Evolutionary conservation across 164 flowering plant species (phyloP), one percentile per base, ranked within the genome.

Genomic region (Sedum album): DNA sequence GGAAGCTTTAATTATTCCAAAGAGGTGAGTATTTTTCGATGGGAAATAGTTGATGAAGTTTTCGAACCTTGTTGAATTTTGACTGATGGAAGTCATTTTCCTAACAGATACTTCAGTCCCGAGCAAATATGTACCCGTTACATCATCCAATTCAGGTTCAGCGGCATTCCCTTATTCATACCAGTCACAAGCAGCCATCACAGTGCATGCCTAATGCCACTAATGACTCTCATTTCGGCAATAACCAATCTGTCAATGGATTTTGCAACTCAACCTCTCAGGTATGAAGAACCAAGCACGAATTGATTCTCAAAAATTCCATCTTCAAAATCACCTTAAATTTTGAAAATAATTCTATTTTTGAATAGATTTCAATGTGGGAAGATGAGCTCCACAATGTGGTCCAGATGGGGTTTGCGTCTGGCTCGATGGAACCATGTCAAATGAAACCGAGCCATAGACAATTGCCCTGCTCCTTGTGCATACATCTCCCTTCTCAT

Each of bases 331-430:
- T 60, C 39, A 31, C 13, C 65, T 62, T 13, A 18, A 30, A 61
- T 5, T 13, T 68, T 33, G 35, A 31, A 36, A 35, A n/a, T 42
- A 41, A 41, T 17, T 31, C 13, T 25, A 13, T 30, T 33, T 18
- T 36, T 31, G 31, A 60, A 44, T 35, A 73, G 63, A 69, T 91
- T 20, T 18, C 79, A 44, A 74, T 82, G 66, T 88, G 88, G 88
- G 96, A 83, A 68, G 90, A 88, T 68, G 98, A 93, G 60, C 96
- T 93, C 39, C 91, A 90, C 68, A 90, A 84, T 51, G 69, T 90
- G 60, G 93, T 93, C 68, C 91, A 88, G 66, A 92, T 88, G 98
- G 98, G 93, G 55, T 87, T 86, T 46, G 33, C 25, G 80, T 79
- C 89, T 86, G 97, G 86, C 30, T 73, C 86, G 61, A 35, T 76